Evolutionary conservation across 2,329 filamentous ascomycete species (phyloP).

Genomic region (Sarocladiaceae sp.): DNA sequence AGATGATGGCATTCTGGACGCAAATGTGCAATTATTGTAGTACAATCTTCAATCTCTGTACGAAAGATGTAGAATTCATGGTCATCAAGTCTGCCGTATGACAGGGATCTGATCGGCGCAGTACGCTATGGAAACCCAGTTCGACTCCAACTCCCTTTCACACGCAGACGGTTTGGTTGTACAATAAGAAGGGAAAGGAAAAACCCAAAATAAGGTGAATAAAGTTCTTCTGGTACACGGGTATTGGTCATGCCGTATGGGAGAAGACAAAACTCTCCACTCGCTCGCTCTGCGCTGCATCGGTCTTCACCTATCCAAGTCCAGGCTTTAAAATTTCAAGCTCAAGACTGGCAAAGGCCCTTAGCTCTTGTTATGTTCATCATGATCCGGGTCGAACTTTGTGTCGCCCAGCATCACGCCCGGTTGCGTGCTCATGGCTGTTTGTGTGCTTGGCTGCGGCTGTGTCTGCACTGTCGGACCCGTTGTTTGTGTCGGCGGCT

Average conservation of each 20-base stretch:
- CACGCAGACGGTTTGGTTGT: too few relatives aligned
- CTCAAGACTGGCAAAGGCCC: conserved; percentile 6
- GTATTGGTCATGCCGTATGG: conserved; percentile 4
- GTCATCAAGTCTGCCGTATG: too few relatives aligned
- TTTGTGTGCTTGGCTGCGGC: conserved; percentile 48
- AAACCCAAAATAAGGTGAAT: not conserved
- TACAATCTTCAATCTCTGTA: too few relatives aligned
- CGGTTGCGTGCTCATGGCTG: conserved; percentile 50
- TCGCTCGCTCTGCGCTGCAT: conserved; percentile 2
- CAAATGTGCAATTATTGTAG: too few relatives aligned
- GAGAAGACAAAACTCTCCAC: conserved; percentile 1
- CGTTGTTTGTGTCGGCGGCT: conserved; percentile 32
- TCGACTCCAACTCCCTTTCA: too few relatives aligned
- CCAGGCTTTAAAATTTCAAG: too few relatives aligned
- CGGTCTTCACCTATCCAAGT: too few relatives aligned
- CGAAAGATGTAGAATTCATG: too few relatives aligned
- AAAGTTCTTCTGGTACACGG: conserved; percentile 6
- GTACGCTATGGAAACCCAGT: too few relatives aligned
- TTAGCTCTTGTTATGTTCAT: conserved; percentile 29
- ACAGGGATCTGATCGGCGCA: too few relatives aligned
- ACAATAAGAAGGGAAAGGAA: not conserved
- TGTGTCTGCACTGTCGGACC: conserved; percentile 53
- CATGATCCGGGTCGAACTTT: conserved; percentile 61
- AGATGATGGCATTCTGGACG: too few relatives aligned
- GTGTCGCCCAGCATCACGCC: conserved; percentile 60